Evolutionary conservation across 139 green algal species (phyloP), one percentile per base, ranked within the genome.

Genomic region (Zygnema cylindricum): DNA sequence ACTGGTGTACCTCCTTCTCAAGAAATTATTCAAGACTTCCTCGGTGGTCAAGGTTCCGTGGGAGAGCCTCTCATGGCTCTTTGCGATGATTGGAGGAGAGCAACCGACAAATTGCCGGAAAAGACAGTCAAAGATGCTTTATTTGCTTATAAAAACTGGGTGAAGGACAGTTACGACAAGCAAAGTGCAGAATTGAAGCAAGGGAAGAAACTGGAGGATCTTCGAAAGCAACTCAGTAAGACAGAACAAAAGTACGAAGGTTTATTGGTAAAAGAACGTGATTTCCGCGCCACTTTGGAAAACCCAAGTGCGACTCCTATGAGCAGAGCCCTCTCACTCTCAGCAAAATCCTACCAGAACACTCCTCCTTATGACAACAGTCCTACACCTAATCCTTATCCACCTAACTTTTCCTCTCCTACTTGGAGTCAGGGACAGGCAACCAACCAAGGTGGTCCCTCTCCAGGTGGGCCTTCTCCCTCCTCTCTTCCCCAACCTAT

Each of bases 41-140:
- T 1, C 0, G 11, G 49, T 35, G 78, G 38, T 30, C 78, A 69
- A 33, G 36, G 69, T 1, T 39, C 39, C 0, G 78, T 7, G 7
- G 38, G 69, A 1, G 39, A 57, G 38, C 39, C 78, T 2, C 39
- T 85, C 21, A 33, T 85, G 2, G 78, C 78, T 0, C 78, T 85
- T 2, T 43, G 35, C 2, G 69, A 85, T 36, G 78, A 85, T 57
- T 85, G 78, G 78, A 21, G n/a, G 78, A 2, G 78, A 33, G 69
- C 78, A 57, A 69, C 69, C 39, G 78, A 85, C 36, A 43, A 25
- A 22, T 41, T 85, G 78, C 78, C 78, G 30, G 78, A 85, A 41
- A 69, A 57, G 36, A 41, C 63, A 41, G 78, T 85, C 49, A 85
- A 85, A 41, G 78, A 85, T 69, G 78, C 78, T 2, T 38, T 85